These are phyloP conservation scores for Mycena amicta DNA, from an alignment of 768 basidiomycete genomes.

Conservation along the genomic window DNA sequence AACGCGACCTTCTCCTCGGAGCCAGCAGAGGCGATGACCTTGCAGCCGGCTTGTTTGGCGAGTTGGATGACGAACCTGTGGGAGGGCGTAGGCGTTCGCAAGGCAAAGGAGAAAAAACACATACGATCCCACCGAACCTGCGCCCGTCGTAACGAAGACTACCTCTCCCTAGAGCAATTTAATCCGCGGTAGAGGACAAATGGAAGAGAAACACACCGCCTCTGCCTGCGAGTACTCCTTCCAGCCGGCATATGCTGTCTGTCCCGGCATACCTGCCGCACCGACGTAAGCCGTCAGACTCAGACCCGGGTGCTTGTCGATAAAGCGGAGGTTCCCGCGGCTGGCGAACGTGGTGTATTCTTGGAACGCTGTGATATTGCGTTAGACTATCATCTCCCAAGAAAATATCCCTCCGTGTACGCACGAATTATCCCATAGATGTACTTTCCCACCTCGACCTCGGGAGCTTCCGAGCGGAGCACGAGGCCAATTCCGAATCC, in stretches of 20 bases:
- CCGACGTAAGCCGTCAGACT: slow-evolving; percentile 41
- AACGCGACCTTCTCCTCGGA: background rate
- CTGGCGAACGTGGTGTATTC: background rate
- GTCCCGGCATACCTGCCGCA: slow-evolving; percentile 51
- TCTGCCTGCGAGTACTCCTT: background rate
- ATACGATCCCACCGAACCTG: background rate
- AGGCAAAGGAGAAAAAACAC: background rate
- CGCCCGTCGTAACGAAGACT: background rate
- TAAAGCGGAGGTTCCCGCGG: background rate
- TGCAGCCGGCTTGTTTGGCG: background rate
- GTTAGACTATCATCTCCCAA: background rate
- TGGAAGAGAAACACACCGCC: background rate
- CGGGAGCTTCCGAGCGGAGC: slow-evolving; percentile 40
- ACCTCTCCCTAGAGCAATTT: background rate
- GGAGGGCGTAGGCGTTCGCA: background rate
- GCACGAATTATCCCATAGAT: slow-evolving; percentile 37
- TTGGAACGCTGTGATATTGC: slow-evolving; percentile 2
- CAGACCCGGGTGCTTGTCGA: slow-evolving; percentile 2
- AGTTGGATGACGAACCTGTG: background rate
- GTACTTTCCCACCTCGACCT: slow-evolving; percentile 41
- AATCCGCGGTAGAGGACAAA: background rate
- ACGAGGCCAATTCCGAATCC: slow-evolving; percentile 46
- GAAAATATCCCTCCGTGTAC: background rate
- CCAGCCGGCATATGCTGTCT: background rate
- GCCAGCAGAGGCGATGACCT: background rate